Percentiles rank a stretch among this genome's conserved stretches.
These are phyloP conservation scores for Calocera viscosa DNA, from an alignment of 768 basidiomycete genomes.

Conservation along the genomic window DNA sequence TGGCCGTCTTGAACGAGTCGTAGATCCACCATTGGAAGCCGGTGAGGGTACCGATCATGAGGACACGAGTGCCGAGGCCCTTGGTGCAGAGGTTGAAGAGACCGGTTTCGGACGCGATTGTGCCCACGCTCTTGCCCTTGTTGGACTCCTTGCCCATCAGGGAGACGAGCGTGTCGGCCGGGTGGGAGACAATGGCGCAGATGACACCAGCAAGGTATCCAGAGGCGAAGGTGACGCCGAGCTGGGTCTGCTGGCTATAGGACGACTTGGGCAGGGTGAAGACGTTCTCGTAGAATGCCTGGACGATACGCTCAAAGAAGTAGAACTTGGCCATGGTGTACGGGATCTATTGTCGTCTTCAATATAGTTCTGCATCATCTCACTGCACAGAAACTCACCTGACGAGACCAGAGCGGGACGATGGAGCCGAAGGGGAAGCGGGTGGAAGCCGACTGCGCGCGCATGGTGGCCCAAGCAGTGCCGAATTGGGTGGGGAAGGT, in stretches of 20 bases:
- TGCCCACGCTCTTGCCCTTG: constrained; percentile 64
- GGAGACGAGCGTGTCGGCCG: constrained; percentile 86
- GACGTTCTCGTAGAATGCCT: constrained; percentile 78
- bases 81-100: constrained; percentile 55
- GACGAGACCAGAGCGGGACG: constrained; percentile 78
- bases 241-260: constrained; percentile 70
- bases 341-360: constrained; percentile 54
- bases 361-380: neutral
- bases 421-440: constrained; percentile 78
- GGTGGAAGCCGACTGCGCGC: constrained; percentile 49
- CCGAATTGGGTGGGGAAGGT: constrained; percentile 69
- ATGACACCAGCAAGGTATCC: constrained; percentile 94
- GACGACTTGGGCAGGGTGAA: constrained; percentile 66
- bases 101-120: constrained; percentile 62
- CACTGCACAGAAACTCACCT: constrained; percentile 34
- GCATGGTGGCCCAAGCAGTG: constrained; percentile 61
- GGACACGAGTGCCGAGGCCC: constrained; percentile 74
- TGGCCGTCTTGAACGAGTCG: constrained; percentile 68
- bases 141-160: constrained; percentile 76
- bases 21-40: constrained; percentile 96
- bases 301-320: constrained; percentile 75
- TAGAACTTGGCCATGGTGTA: constrained; percentile 99
- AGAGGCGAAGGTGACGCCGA: constrained; percentile 77
- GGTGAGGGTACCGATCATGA: constrained; percentile 62
- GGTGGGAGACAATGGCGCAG: constrained; percentile 92